These are phyloP conservation scores for Ceratocystis albifundus DNA, from an alignment of 2,329 filamentous ascomycete species.

Conservation along the genomic window DNA sequence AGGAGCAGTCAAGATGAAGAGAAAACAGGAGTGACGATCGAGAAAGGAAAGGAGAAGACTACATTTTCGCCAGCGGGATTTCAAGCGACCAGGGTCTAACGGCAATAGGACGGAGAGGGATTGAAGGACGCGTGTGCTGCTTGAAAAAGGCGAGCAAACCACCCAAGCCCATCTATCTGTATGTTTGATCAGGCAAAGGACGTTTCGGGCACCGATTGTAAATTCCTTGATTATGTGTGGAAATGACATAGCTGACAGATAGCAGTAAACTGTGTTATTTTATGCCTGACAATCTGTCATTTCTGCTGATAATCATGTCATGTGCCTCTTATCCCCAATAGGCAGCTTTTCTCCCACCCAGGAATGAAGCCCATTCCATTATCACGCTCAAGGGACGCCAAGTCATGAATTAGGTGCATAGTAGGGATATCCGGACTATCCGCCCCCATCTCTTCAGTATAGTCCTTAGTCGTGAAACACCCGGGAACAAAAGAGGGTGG, in stretches of 20 bases:
- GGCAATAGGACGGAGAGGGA: not conserved
- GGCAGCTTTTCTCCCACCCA: not conserved
- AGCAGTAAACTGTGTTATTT: not conserved
- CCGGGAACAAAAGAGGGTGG: too few species aligned
- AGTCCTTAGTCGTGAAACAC: not conserved
- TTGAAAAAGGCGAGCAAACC: not conserved
- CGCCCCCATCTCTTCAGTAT: not conserved
- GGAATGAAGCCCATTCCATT: not conserved
- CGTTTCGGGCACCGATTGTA: not conserved
- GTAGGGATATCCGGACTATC: too few species aligned
- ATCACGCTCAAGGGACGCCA: not conserved
- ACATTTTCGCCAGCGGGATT: not conserved
- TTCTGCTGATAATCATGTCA: slow-evolving; percentile 5
- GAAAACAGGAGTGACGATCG: not conserved
- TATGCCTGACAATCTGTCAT: not conserved
- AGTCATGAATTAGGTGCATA: not conserved
- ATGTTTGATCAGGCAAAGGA: not conserved
- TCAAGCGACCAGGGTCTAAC: not conserved
- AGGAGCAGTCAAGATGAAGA: not conserved
- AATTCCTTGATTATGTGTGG: not conserved
- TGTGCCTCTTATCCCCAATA: not conserved
- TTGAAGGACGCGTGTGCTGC: not conserved
- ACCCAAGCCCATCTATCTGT: not conserved
- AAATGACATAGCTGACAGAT: not conserved
- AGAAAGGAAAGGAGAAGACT: not conserved